Evolutionary conservation across 2,329 filamentous ascomycete species (phyloP).

Genomic region (Colletotrichum theobromicola): DNA sequence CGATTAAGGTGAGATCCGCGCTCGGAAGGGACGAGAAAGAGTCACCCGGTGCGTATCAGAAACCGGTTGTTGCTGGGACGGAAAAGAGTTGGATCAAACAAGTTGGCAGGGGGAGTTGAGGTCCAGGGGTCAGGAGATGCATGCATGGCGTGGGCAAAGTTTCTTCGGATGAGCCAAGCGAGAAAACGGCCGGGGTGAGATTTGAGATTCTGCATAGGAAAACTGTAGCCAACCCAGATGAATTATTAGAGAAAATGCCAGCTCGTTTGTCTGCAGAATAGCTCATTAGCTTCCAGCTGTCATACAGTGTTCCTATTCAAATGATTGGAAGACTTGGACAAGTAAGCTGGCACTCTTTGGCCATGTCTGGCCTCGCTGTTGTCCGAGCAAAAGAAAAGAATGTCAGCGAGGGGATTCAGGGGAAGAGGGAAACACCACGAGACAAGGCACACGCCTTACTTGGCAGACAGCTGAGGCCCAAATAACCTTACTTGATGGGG

Average conservation of each 20-base stretch:
- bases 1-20: neutral
- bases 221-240: neutral
- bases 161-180: neutral
- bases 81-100: slow-evolving; percentile 4
- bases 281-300: neutral
- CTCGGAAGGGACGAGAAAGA: neutral
- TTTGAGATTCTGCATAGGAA: neutral
- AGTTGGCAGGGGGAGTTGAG: neutral
- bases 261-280: neutral
- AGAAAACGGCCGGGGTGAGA: neutral
- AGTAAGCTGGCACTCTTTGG: neutral
- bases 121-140: neutral
- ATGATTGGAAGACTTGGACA: neutral
- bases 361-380: neutral
- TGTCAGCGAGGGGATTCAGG: neutral
- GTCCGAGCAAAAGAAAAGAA: neutral
- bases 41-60: slow-evolving; percentile 10
- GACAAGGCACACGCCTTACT: neutral
- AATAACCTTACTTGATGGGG: slow-evolving; percentile 19
- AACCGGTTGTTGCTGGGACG: neutral
- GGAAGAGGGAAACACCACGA: neutral
- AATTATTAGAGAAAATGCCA: neutral
- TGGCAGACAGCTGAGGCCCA: neutral
- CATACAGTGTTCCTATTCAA: neutral
- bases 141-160: neutral